A percentile compares a stretch with the other conserved stretches of the same genome.
Conservation (phyloP, 257 asterid genomes). For the Vinca minor region DNA sequence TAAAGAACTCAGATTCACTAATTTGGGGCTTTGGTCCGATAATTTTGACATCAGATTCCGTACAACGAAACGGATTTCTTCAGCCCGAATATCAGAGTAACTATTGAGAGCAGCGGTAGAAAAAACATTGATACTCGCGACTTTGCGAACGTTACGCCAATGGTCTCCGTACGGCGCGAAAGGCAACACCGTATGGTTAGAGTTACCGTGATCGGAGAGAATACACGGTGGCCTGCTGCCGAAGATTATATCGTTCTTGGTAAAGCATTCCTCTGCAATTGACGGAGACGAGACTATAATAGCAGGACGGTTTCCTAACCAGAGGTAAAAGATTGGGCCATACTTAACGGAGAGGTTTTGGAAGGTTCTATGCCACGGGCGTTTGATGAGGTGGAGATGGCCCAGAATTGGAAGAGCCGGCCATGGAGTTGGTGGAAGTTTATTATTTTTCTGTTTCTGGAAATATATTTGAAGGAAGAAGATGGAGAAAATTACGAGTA, state of each 20-base stretch:
- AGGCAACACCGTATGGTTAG: slow-evolving; percentile 31
- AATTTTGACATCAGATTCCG: slow-evolving; percentile 10
- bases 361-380: slow-evolving; percentile 43
- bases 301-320: slow-evolving; percentile 41
- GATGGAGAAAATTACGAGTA: neutral
- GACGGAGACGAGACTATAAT: slow-evolving; percentile 56
- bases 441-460: neutral
- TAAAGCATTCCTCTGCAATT: slow-evolving; percentile 46
- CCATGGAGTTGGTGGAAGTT: slow-evolving; percentile 41
- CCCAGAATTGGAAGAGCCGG: slow-evolving; percentile 47
- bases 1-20: too few species aligned
- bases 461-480: neutral
- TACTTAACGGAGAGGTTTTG: slow-evolving; percentile 26
- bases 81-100: slow-evolving; percentile 28
- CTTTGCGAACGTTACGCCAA: slow-evolving; percentile 55
- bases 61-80: slow-evolving; percentile 31
- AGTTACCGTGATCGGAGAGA: slow-evolving; percentile 37
- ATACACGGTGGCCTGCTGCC: slow-evolving; percentile 49
- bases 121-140: slow-evolving; percentile 35
- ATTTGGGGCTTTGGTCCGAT: too few species aligned
- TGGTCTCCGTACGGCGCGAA: slow-evolving; percentile 58
- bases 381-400: slow-evolving; percentile 45
- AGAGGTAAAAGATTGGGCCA: slow-evolving; percentile 39
- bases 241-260: slow-evolving; percentile 43
- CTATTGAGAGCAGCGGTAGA: slow-evolving; percentile 21